These are phyloP conservation scores for Antitrichia curtipendula DNA, from an alignment of 225 moss, liverwort and hornwort species.

Conservation along the genomic window DNA sequence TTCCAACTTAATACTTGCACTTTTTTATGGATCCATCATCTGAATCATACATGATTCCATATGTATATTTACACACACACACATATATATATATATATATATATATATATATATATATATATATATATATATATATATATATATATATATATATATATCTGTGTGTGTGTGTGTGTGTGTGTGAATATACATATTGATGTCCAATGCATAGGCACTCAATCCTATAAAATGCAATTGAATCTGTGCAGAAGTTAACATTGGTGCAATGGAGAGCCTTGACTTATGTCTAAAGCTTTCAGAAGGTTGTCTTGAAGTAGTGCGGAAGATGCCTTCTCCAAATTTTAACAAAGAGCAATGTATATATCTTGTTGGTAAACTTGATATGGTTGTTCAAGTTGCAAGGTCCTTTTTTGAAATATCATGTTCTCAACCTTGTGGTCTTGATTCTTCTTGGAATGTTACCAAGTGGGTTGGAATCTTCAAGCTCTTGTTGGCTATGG, in stretches of 20 bases:
- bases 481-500: neutral
- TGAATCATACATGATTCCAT: no score
- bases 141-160: no score
- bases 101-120: no score
- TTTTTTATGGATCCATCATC: no score
- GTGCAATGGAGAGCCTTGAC: neutral
- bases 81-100: no score
- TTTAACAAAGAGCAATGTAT: neutral
- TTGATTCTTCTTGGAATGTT: neutral
- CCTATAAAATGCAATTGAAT: neutral
- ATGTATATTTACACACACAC: no score
- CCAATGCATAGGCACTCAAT: neutral
- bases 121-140: no score
- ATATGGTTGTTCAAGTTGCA: neutral
- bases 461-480: neutral
- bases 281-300: neutral
- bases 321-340: neutral
- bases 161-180: no score
- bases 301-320: neutral
- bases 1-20: accelerated
- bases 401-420: neutral
- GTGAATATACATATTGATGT: no score
- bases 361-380: neutral
- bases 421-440: neutral
- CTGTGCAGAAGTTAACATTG: no score